phyloP scores from a whole-genome alignment of 2,329 filamentous ascomycete species.

The Pseudohalonectria lignicola region DNA sequence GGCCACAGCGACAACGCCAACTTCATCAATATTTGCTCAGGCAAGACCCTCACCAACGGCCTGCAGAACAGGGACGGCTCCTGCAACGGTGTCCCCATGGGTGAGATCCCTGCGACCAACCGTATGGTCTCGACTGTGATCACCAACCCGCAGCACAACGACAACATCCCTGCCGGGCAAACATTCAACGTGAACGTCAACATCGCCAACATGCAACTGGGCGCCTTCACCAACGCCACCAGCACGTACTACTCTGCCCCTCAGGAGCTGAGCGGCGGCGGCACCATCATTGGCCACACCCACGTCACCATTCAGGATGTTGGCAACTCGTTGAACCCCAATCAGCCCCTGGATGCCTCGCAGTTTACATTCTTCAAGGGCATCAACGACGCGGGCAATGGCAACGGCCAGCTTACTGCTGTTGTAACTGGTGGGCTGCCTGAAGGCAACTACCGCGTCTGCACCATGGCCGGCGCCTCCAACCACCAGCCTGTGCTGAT shows the following conservation, averaged over 20 bases:
- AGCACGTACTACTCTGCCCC: conserved; percentile 52
- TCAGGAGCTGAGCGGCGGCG: conserved; percentile 37
- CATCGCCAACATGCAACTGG: conserved; percentile 40
- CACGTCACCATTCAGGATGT: conserved; percentile 49
- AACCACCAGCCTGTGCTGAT: conserved; percentile 58
- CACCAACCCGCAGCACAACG: conserved; percentile 37
- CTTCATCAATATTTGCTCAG: conserved; percentile 55
- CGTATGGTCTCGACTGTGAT: conserved; percentile 50
- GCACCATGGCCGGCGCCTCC: conserved; percentile 50
- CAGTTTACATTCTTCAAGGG: conserved; percentile 56
- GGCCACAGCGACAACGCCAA: conserved; percentile 44
- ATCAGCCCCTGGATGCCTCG: conserved; percentile 36
- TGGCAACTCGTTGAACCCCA: conserved; percentile 38
- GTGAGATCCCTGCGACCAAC: conserved; percentile 41
- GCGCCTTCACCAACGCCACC: conserved; percentile 50
- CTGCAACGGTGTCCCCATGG: conserved; percentile 55
- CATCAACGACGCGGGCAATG: conserved; percentile 51
- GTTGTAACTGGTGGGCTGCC: conserved; percentile 47
- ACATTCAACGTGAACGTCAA: conserved; percentile 44
- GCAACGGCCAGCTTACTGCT: conserved; percentile 39
- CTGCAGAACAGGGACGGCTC: conserved; percentile 46
- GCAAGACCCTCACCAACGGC: conserved; percentile 48
- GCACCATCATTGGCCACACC: conserved; percentile 48
- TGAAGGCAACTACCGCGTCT: conserved; percentile 52
- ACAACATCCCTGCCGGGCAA: conserved; percentile 31